Conservation (phyloP, 2,329 filamentous ascomycete genomes). For the Pseudogymnoascus pannorum region DNA sequence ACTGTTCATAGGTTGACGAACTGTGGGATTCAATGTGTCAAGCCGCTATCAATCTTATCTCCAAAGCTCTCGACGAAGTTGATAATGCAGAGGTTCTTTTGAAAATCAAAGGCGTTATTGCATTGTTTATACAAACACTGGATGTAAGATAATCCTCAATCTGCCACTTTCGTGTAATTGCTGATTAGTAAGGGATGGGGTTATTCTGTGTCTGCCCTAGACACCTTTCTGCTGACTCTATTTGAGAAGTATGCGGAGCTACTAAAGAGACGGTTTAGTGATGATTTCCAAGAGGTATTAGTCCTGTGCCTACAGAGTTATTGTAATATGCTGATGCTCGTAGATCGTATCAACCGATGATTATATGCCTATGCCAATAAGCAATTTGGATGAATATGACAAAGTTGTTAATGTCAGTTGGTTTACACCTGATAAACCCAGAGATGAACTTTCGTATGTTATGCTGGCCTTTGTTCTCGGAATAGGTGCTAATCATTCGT, state of each 20-base stretch:
- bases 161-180: background rate
- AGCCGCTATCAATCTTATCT: constrained; percentile 73
- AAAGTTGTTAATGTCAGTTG: constrained; percentile 95
- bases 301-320: background rate
- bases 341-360: constrained; percentile 82
- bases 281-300: constrained; percentile 82
- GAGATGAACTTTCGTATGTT: constrained; percentile 65
- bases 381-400: constrained; percentile 82
- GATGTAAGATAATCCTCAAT: constrained; percentile 52
- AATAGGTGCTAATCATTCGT: background rate
- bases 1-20: constrained; percentile 68
- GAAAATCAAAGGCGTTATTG: constrained; percentile 91
- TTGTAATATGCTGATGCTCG: constrained; percentile 13
- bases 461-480: background rate
- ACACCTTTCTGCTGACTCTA: constrained; percentile 76
- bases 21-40: constrained; percentile 98
- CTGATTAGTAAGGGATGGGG: constrained; percentile 62
- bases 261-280: constrained; percentile 83
- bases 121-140: constrained; percentile 97
- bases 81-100: constrained; percentile 81
- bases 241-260: constrained; percentile 93
- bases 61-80: constrained; percentile 69
- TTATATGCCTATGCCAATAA: constrained; percentile 99
- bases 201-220: constrained; percentile 74
- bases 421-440: constrained; percentile 78